These are phyloP conservation scores for Elsinoe necatrix DNA, from an alignment of 2,329 filamentous ascomycete genomes.

Conservation along the genomic window DNA sequence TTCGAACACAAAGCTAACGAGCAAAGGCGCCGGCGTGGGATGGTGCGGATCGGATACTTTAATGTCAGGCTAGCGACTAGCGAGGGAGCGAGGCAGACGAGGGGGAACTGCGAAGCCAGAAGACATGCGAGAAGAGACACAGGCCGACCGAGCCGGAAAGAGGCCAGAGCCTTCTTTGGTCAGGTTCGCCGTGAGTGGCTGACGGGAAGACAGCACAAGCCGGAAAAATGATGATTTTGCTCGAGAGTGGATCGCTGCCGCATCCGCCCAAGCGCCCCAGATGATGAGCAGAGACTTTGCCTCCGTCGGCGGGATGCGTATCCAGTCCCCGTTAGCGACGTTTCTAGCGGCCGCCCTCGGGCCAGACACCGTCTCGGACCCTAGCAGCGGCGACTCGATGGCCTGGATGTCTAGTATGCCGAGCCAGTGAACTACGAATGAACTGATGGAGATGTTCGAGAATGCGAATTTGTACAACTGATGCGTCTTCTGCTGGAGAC, in stretches of 20 bases:
- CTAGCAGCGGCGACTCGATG: constrained; percentile 2
- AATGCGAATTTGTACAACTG: not conserved
- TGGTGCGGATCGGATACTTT: constrained; percentile 16
- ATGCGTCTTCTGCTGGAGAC: not conserved
- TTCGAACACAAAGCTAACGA: constrained; percentile 11
- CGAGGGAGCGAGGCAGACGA: constrained; percentile 10
- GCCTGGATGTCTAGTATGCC: not conserved
- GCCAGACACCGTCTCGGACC: constrained; percentile 13
- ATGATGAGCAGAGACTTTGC: constrained; percentile 11
- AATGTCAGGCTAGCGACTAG: constrained; percentile 16
- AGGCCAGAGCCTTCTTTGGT: not conserved
- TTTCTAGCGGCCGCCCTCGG: constrained; percentile 8
- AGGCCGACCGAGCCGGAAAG: constrained; percentile 14
- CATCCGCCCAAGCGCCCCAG: not conserved
- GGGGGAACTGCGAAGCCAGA: not conserved
- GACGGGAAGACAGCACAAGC: not conserved
- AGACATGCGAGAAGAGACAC: constrained; percentile 9
- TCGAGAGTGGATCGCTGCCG: not conserved
- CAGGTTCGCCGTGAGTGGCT: constrained; percentile 10
- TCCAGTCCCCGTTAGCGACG: constrained; percentile 12
- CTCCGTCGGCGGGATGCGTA: constrained; percentile 8
- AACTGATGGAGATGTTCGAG: constrained; percentile 1
- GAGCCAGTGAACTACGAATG: not conserved
- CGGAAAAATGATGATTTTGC: constrained; percentile 10
- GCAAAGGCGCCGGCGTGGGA: constrained; percentile 11